Evolutionary conservation across 257 asterid species (phyloP), one percentile per base, ranked within the genome.

Genomic region (Marsdenia floribunda): DNA sequence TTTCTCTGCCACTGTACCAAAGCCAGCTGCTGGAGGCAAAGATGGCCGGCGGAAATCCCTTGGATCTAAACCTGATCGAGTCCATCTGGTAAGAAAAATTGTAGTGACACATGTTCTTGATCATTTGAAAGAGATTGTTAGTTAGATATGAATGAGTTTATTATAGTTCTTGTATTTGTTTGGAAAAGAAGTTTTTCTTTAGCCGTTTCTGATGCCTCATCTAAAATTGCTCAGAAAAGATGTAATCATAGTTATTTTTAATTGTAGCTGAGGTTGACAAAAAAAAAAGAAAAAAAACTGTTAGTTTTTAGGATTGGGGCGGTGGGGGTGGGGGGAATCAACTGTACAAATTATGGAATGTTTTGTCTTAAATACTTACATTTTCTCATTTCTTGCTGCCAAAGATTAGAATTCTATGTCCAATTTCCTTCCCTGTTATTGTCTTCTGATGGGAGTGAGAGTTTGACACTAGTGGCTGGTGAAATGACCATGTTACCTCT

Each of bases 1-100:
- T 73, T 96, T 96, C 94, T 91, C 99, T 81, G 96, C 97, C 74
- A 82, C 73, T 70, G 96, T 88, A 74, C 96, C 98, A 68, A 93
- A 91, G 89, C 81, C 97, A 21, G 93, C 86, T 76, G 72, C 78
- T 76, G 93, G 90, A 78, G 85, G 88, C 53, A 96, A 91, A 85
- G 75, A 92, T 80, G 97, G 90, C 68, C 88, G 93, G 50, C 82
- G 95, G 82, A 93, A 92, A 63, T 90, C 99, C 75, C 87, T 87
- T 86, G 99, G 97, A 75, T 85, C 97, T 69, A 93, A 93, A 89
- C 89, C 97, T 74, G 99, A 95, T 24, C 85, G 57, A 86, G 84
- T 95, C 75, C 96, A 89, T 77, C 88, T 95, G 98, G 99, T 96
- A 93, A 86, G 87, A 74, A 70, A 73, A 78, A 75, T 52, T 77